A percentile compares a stretch with the other conserved stretches of the same genome.
Conservation (phyloP, 345 rosid genomes). For the Litchi chinensis region DNA sequence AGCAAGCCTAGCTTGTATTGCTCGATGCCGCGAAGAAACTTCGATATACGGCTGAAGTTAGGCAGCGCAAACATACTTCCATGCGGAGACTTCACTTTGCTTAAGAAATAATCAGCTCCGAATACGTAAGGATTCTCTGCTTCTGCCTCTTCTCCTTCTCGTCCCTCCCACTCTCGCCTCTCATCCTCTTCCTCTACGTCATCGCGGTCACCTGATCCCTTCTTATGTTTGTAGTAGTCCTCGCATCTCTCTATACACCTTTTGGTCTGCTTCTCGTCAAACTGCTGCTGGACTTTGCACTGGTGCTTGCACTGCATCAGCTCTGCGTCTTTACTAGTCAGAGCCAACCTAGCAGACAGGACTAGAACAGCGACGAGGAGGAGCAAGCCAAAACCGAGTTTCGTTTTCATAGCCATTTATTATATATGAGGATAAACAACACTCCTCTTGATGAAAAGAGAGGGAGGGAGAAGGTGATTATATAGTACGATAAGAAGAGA, state of each 20-base stretch:
- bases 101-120: slow-evolving; percentile 25
- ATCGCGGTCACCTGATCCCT: background rate
- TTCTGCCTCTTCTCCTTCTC: slow-evolving; percentile 9
- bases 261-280: slow-evolving; percentile 27
- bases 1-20: slow-evolving; percentile 37
- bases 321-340: slow-evolving; percentile 46
- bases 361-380: slow-evolving; percentile 23
- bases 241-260: slow-evolving; percentile 37
- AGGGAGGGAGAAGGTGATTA: background rate
- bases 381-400: slow-evolving; percentile 9
- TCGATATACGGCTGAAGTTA: slow-evolving; percentile 39
- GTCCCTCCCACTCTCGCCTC: background rate
- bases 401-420: slow-evolving; percentile 26
- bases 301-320: slow-evolving; percentile 48
- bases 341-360: slow-evolving; percentile 27
- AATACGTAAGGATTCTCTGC: slow-evolving; percentile 44
- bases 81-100: slow-evolving; percentile 26
- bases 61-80: slow-evolving; percentile 40
- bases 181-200: slow-evolving; percentile 1
- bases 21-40: slow-evolving; percentile 47
- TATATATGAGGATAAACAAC: background rate
- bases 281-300: slow-evolving; percentile 43
- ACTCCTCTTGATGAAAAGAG: background rate
- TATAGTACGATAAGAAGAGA: slow-evolving; percentile 4
- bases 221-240: slow-evolving; percentile 32